Base-by-base conservation (phyloP, 345 rosid genomes). In the Citrus inodora region DNA sequence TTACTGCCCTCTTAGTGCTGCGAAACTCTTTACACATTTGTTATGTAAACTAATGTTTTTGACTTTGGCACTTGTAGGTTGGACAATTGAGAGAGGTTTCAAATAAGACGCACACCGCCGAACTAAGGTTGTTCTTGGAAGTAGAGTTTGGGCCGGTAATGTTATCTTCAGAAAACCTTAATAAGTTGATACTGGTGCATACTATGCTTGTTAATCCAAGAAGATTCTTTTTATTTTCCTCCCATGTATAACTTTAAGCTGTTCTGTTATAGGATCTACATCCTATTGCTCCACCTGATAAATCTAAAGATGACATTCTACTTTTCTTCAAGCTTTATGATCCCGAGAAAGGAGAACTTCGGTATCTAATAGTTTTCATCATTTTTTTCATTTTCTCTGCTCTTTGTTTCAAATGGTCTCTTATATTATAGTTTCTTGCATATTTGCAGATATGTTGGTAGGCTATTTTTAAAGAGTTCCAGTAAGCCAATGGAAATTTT, bases 251-350 rank as follows among this genome's bases (percentile, higher is more conserved):
- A 32, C 32, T 78, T 51, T 30, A 7, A 30, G 28, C 58, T 38
- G 42, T 79, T 66, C 24, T 63, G 55, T 67, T 82, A 69, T 85
- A 96, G 99, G 99, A 96, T 92, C 83, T 82, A 76, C 84, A 42
- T 56, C 93, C 97, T 67, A 73, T 90, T 76, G 81, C 90, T 51
- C 90, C 86, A 55, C 94, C 89, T 21, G 92, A 88, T 40, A 96
- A 89, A 82, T 84, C 94, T 24, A 81, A 85, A 72, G 99, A 89
- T 35, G 98, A 96, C 79, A 92, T 91, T 75, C 84, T 96, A 59
- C 92, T 96, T 62, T 96, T 96, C 86, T 92, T 96, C 82, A 96
- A 96, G 90, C 92, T 90, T 68, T 96, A 92, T 87, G 93, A 91
- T 80, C 97, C 98, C 10, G 89, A 80, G 81, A 94, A 87, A 72